phyloP scores from a whole-genome alignment of 306 rosid species.

The Canavalia gladiata region DNA sequence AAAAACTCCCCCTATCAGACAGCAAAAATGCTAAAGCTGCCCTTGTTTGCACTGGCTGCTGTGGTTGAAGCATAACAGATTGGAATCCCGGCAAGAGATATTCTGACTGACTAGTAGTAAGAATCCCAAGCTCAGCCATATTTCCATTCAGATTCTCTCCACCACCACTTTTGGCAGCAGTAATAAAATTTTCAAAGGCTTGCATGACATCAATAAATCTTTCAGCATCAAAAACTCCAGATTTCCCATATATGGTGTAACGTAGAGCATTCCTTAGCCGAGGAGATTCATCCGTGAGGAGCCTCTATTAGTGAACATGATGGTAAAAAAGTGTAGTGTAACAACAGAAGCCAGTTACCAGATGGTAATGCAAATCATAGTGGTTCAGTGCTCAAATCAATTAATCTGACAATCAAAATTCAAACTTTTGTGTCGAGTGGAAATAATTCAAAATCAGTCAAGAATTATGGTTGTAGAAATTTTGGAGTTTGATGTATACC shows the following conservation, averaged over 20 bases:
- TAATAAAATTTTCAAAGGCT: conserved; percentile 95
- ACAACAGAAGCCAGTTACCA: conserved; percentile 8
- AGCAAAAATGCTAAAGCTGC: conserved; percentile 90
- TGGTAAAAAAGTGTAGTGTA: conserved; percentile 26
- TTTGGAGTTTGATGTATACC: conserved; percentile 10
- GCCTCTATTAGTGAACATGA: conserved; percentile 71
- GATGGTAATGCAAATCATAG: conserved; percentile 30
- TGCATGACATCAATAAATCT: conserved; percentile 99
- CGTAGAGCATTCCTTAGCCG: conserved; percentile 88
- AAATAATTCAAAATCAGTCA: conserved; percentile 14
- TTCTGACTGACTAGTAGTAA: conserved; percentile 58
- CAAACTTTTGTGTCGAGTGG: conserved; percentile 2
- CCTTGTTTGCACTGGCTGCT: conserved; percentile 87
- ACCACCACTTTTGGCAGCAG: conserved; percentile 99
- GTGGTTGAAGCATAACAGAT: conserved; percentile 53
- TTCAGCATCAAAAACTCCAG: conserved; percentile 95
- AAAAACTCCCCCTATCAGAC: conserved; percentile 89
- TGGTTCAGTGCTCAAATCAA: conserved; percentile 35
- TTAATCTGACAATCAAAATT: conserved; percentile 33
- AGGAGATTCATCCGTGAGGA: conserved; percentile 97
- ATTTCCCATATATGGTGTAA: conserved; percentile 94
- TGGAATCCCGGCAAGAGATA: conserved; percentile 63
- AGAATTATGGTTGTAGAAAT: neutral
- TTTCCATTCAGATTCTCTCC: conserved; percentile 82
- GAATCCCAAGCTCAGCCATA: conserved; percentile 92